Conservation (phyloP, 768 basidiomycete genomes). For the Inosperma sp. region DNA sequence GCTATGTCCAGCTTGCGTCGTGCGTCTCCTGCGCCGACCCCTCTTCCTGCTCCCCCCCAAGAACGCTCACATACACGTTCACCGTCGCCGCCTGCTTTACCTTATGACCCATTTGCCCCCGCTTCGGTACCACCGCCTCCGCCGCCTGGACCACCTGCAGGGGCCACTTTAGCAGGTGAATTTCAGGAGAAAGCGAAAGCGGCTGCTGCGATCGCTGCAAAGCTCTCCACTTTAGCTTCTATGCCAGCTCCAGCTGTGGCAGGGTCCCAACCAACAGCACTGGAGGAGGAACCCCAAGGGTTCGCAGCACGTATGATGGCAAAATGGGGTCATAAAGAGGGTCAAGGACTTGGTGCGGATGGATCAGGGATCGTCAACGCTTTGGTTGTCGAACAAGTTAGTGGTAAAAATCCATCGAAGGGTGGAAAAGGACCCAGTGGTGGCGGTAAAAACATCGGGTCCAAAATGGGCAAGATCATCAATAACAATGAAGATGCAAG, state of each 20-base stretch:
- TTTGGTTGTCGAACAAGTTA: constrained; percentile 70
- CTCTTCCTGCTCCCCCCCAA: constrained; percentile 16
- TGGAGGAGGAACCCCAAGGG: constrained; percentile 49
- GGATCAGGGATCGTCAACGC: constrained; percentile 87
- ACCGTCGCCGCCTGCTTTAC: constrained; percentile 49
- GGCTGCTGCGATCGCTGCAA: constrained; percentile 81
- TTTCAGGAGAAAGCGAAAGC: constrained; percentile 69
- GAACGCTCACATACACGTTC: constrained; percentile 29
- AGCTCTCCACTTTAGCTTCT: constrained; percentile 53
- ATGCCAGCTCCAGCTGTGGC: constrained; percentile 23
- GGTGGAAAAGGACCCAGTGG: constrained; percentile 21
- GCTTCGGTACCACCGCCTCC: constrained; percentile 57
- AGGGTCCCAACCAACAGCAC: background rate
- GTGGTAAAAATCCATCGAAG: constrained; percentile 32
- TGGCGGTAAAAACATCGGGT: constrained; percentile 39
- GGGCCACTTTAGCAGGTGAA: constrained; percentile 30
- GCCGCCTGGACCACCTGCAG: constrained; percentile 37
- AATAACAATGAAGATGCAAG: constrained; percentile 86
- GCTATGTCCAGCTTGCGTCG: constrained; percentile 47
- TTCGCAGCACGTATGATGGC: constrained; percentile 90
- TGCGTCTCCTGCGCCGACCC: constrained; percentile 21
- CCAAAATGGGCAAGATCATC: constrained; percentile 84
- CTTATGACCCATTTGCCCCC: constrained; percentile 70
- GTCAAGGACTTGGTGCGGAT: constrained; percentile 84
- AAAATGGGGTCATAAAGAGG: constrained; percentile 94